phyloP scores from a whole-genome alignment of 139 green algal genomes.

The Axilococcus clingmanii region DNA sequence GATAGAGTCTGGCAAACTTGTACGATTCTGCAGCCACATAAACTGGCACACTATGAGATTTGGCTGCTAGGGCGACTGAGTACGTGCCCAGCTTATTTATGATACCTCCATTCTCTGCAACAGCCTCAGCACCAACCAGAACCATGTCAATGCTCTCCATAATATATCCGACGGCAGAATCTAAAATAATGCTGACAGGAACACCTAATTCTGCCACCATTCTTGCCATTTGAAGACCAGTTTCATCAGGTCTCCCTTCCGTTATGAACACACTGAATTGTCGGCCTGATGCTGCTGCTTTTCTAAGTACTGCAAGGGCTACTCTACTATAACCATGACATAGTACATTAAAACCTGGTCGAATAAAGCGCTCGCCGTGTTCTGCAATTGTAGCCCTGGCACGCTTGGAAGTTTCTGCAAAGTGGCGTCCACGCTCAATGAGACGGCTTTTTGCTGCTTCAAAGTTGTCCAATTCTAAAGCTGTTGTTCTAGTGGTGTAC shows the following conservation, averaged over 20 bases:
- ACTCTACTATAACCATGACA: constrained; percentile 84
- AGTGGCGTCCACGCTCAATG: constrained; percentile 51
- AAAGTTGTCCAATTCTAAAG: constrained; percentile 71
- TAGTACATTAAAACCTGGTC: constrained; percentile 59
- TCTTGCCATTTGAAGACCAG: constrained; percentile 62
- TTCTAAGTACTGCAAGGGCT: constrained; percentile 69
- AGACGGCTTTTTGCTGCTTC: constrained; percentile 56
- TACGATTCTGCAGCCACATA: constrained; percentile 93
- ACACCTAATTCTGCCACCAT: constrained; percentile 61
- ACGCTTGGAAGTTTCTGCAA: constrained; percentile 64
- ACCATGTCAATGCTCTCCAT: constrained; percentile 83
- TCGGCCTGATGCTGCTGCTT: constrained; percentile 47
- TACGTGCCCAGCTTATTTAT: constrained; percentile 90
- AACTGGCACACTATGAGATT: constrained; percentile 72
- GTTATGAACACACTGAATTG: constrained; percentile 91
- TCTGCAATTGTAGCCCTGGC: constrained; percentile 80
- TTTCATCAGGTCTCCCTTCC: constrained; percentile 74
- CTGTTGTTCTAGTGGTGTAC: constrained; percentile 80
- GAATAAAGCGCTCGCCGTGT: constrained; percentile 78
- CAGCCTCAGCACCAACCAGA: constrained; percentile 85
- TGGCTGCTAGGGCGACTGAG: constrained; percentile 49
- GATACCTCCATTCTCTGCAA: constrained; percentile 91
- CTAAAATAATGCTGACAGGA: constrained; percentile 72
- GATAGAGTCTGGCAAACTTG: constrained; percentile 83
- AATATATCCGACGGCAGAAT: constrained; percentile 66